These are phyloP conservation scores for Pseudopyricularia javanii DNA, from an alignment of 2,329 filamentous ascomycete species.

Conservation along the genomic window DNA sequence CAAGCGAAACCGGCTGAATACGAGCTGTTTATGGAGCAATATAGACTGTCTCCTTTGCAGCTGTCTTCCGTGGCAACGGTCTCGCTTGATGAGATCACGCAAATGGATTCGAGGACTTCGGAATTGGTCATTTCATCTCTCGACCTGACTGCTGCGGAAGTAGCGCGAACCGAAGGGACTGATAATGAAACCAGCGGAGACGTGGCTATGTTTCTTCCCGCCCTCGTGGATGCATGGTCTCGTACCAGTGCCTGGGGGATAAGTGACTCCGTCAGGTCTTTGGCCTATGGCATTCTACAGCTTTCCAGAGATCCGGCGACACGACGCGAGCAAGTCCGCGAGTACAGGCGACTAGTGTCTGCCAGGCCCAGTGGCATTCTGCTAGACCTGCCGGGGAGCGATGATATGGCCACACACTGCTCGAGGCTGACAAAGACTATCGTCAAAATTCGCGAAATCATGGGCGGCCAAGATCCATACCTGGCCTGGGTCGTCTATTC, in stretches of 20 bases:
- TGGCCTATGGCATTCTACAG: constrained; percentile 23
- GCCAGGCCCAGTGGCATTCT: constrained; percentile 15
- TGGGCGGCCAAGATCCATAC: neutral
- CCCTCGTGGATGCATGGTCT: constrained; percentile 24
- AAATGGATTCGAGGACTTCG: constrained; percentile 16
- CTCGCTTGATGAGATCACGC: neutral
- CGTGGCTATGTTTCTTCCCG: constrained; percentile 27
- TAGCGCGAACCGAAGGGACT: neutral
- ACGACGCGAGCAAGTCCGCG: constrained; percentile 14
- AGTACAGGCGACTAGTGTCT: constrained; percentile 24
- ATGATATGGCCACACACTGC: constrained; percentile 9
- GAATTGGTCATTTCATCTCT: constrained; percentile 14
- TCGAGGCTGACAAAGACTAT: neutral
- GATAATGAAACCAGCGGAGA: constrained; percentile 8
- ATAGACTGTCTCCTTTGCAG: constrained; percentile 8
- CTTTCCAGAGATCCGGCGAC: constrained; percentile 2
- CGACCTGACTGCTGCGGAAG: neutral
- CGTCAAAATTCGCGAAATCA: neutral
- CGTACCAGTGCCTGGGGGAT: constrained; percentile 25
- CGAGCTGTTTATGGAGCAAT: constrained; percentile 13
- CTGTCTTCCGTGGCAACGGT: neutral
- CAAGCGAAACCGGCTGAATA: constrained; percentile 10
- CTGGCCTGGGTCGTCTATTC: constrained; percentile 22
- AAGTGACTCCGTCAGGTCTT: constrained; percentile 20
- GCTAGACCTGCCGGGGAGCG: constrained; percentile 13